Evolutionary conservation across 73 alveolate species (phyloP), one percentile per base, ranked within the genome.

Genomic region (Paramecium pentaurelia): DNA sequence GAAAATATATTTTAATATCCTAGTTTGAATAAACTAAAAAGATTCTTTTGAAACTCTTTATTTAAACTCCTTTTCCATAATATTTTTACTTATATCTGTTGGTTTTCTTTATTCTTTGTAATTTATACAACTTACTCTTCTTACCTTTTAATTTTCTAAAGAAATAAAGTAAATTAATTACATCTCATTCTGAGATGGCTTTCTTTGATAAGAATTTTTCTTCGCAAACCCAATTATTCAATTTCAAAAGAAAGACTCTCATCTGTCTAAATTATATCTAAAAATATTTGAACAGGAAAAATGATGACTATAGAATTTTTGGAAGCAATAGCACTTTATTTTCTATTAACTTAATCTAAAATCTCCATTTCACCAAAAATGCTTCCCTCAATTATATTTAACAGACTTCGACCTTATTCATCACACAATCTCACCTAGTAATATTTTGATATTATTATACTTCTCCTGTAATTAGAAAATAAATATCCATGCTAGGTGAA

Each of bases 281-380:
- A 12, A 80, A 80, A 80, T 38, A 47, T 47, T 25, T 42, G 28
- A 44, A 49, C 73, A 4, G 91, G 75, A 45, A 34, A 80, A 27
- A 80, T 49, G 32, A 80, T 18, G 3, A 80, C 77, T 7, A 80
- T 22, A 3, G 91, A 80, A 45, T 80, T 42, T 47, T 25, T 28
- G 9, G 91, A 80, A 1, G 91, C 91, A n/a, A 80, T 11, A 18
- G 77, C 71, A 49, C 58, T 34, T 45, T 80, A 12, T 80, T 45
- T 32, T 45, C 91, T 16, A 80, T 40, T 80, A 9, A 32, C 44
- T 45, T 80, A 45, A 42, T 80, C 91, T 12, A 80, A 27, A 9
- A 80, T 45, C 16, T 80, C 91, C 22, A 80, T 42, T 80, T 80
- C 91, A 32, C 91, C 91, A 80, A 80, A 80, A 0, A 80, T 80